phyloP scores from a whole-genome alignment of 2,329 filamentous ascomycete genomes.

The Aspergillus hiratsukae region DNA sequence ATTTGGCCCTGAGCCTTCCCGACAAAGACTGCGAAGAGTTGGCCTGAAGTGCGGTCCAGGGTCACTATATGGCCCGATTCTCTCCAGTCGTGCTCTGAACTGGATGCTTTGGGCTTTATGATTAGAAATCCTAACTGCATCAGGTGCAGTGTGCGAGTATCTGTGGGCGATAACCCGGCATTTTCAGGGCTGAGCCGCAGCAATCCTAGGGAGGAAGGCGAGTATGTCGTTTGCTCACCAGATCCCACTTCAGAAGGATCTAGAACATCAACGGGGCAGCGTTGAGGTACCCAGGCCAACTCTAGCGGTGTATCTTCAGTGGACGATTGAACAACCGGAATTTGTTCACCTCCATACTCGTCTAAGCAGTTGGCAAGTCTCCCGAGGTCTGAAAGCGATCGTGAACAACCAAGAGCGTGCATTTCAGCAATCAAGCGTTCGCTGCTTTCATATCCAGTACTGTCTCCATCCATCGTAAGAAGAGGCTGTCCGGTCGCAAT shows the following conservation, averaged over 20 bases:
- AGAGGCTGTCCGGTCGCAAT: slow-evolving; percentile 18
- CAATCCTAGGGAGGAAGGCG: slow-evolving; percentile 29
- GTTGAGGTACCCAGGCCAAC: slow-evolving; percentile 30
- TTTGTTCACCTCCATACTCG: slow-evolving; percentile 29
- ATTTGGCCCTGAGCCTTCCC: slow-evolving; percentile 18
- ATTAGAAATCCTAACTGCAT: slow-evolving; percentile 36
- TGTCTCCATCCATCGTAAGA: slow-evolving; percentile 22
- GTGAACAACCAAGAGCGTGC: slow-evolving; percentile 26
- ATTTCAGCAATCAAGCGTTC: slow-evolving; percentile 25
- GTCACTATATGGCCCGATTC: slow-evolving; percentile 34
- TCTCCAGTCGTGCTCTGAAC: slow-evolving; percentile 20
- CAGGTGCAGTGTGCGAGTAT: slow-evolving; percentile 24
- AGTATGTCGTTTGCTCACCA: slow-evolving; percentile 11
- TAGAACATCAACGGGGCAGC: slow-evolving; percentile 30
- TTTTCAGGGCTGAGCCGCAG: slow-evolving; percentile 23
- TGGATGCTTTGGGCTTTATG: slow-evolving; percentile 12
- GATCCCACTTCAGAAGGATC: slow-evolving; percentile 7
- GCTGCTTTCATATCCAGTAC: slow-evolving; percentile 18
- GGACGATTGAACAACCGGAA: slow-evolving; percentile 16
- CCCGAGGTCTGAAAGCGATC: slow-evolving; percentile 23
- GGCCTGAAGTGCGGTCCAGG: slow-evolving; percentile 30
- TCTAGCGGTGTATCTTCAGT: slow-evolving; percentile 10
- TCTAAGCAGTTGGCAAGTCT: slow-evolving; percentile 29
- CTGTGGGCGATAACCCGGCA: slow-evolving; percentile 16
- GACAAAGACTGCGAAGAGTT: slow-evolving; percentile 28